Percentiles rank a stretch among this genome's conserved stretches.
Evolutionary conservation across 805 yeast genomes (phyloP).

Genomic region (Candida krabiensis): DNA sequence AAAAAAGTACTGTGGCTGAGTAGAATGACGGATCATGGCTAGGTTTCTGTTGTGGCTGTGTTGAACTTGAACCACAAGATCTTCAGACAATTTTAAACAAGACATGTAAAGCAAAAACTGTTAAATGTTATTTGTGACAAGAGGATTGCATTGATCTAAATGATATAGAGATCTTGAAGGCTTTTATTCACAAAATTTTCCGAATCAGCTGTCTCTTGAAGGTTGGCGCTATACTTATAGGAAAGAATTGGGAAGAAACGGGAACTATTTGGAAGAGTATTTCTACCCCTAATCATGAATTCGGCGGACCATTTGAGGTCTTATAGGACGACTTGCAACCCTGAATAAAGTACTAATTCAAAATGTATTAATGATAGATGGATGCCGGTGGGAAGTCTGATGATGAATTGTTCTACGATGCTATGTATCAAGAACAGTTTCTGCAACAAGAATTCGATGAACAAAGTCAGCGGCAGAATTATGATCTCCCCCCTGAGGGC

Average conservation of each 20-base stretch:
- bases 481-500: neutral
- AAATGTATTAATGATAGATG: slow-evolving; percentile 7
- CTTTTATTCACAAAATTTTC: neutral
- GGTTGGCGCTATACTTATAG: slow-evolving; percentile 3
- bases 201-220: neutral
- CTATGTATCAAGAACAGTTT: slow-evolving; percentile 12
- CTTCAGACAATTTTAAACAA: too few species aligned
- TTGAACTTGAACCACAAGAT: too few species aligned
- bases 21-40: too few species aligned
- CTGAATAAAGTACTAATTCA: slow-evolving; percentile 9
- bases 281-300: slow-evolving; percentile 1
- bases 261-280: slow-evolving; percentile 6
- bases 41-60: too few species aligned
- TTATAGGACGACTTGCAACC: neutral
- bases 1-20: too few species aligned
- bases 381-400: slow-evolving; percentile 9
- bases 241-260: neutral
- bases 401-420: slow-evolving; percentile 14
- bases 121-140: too few species aligned
- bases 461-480: slow-evolving; percentile 9
- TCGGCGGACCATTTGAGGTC: neutral
- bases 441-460: slow-evolving; percentile 7
- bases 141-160: too few species aligned
- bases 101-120: too few species aligned
- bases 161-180: too few species aligned